A percentile compares a stretch with the other conserved stretches of the same genome.
These are phyloP conservation scores for Dryas alaskensis DNA, from an alignment of 306 rosid genomes.

Conservation along the genomic window DNA sequence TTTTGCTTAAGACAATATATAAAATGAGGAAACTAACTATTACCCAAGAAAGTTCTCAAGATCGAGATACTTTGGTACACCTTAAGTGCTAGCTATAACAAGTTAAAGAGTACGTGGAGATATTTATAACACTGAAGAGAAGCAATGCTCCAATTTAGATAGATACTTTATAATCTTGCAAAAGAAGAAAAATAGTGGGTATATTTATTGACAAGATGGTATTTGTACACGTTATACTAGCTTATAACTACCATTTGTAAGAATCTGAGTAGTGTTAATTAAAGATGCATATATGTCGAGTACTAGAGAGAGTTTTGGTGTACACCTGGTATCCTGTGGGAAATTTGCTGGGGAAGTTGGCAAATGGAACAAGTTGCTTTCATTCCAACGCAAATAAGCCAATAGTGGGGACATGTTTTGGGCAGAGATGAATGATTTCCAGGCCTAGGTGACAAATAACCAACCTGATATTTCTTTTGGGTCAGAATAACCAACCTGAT, in stretches of 20 bases:
- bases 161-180: background rate
- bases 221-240: background rate
- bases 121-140: slow-evolving; percentile 3
- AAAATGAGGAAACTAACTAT: background rate
- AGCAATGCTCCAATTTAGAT: background rate
- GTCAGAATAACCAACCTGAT: too few species aligned
- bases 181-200: background rate
- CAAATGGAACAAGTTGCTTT: slow-evolving; percentile 12
- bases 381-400: background rate
- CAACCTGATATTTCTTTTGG: background rate
- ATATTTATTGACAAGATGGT: background rate
- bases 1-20: slow-evolving; percentile 12
- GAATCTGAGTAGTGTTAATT: background rate
- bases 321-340: background rate
- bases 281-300: background rate
- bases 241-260: background rate
- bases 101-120: background rate
- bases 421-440: background rate
- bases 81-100: background rate
- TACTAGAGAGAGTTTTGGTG: background rate
- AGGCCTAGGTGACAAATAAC: background rate
- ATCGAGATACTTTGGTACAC: slow-evolving; percentile 10
- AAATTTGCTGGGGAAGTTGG: slow-evolving; percentile 1
- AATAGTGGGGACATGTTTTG: background rate
- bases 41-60: background rate